Evolutionary conservation across 1,139 yeast species (phyloP).

Genomic region (Scheffersomyces illinoinensis): DNA sequence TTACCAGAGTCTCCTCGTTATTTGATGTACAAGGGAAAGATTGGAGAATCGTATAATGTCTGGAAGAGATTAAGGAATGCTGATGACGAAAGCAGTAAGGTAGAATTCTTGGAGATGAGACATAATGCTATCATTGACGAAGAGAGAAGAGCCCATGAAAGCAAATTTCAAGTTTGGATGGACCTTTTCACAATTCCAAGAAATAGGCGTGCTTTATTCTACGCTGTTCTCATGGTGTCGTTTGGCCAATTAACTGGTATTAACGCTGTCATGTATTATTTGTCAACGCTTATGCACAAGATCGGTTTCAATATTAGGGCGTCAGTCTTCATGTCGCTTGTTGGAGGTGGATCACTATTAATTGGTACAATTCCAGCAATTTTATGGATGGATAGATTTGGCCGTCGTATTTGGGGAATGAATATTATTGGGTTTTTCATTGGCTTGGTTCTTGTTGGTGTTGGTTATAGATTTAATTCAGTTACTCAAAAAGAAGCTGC

Average conservation of each 20-base stretch:
- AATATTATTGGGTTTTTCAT: slow-evolving; percentile 53
- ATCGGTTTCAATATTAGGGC: slow-evolving; percentile 47
- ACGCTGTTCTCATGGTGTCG: slow-evolving; percentile 55
- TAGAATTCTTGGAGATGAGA: slow-evolving; percentile 53
- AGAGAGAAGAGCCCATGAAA: slow-evolving; percentile 24
- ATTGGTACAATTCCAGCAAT: slow-evolving; percentile 65
- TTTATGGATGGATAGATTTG: slow-evolving; percentile 58
- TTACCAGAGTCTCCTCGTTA: slow-evolving; percentile 55
- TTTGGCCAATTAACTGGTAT: slow-evolving; percentile 60
- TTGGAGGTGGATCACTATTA: slow-evolving; percentile 61
- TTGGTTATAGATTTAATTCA: slow-evolving; percentile 45
- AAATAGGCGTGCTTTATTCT: slow-evolving; percentile 58
- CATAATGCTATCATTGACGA: slow-evolving; percentile 31
- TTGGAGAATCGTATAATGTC: slow-evolving; percentile 54
- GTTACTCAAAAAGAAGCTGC: slow-evolving; percentile 45
- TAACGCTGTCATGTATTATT: slow-evolving; percentile 57
- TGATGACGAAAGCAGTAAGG: slow-evolving; percentile 32
- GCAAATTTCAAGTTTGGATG: slow-evolving; percentile 33
- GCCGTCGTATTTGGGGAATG: slow-evolving; percentile 46
- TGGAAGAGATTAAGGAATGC: slow-evolving; percentile 57
- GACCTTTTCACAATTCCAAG: slow-evolving; percentile 56
- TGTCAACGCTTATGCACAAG: slow-evolving; percentile 51
- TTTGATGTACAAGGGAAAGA: slow-evolving; percentile 49
- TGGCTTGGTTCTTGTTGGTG: slow-evolving; percentile 58
- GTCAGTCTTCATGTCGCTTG: slow-evolving; percentile 56